phyloP scores from a whole-genome alignment of 2,329 filamentous ascomycete genomes.

The Cordyceps militaris region DNA sequence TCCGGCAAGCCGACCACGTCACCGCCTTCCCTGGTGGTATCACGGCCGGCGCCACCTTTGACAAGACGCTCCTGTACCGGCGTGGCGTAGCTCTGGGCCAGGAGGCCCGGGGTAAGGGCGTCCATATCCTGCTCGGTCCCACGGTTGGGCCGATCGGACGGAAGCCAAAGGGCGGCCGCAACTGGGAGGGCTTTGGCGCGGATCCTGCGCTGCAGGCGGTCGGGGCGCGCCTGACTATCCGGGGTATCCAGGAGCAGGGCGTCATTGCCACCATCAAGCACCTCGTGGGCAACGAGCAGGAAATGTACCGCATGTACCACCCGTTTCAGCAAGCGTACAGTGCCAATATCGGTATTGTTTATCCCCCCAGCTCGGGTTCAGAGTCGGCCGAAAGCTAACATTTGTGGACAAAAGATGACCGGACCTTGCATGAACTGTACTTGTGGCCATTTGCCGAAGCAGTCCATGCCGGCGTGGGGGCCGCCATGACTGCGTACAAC shows the following conservation, averaged over 20 bases:
- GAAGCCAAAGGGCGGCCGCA: slow-evolving; percentile 65
- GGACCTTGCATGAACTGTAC: slow-evolving; percentile 69
- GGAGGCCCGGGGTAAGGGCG: slow-evolving; percentile 67
- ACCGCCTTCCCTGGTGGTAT: slow-evolving; percentile 77
- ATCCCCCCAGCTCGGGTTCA: neutral
- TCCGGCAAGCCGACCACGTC: slow-evolving; percentile 66
- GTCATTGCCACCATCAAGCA: slow-evolving; percentile 52
- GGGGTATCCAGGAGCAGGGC: slow-evolving; percentile 55
- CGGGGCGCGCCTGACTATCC: slow-evolving; percentile 71
- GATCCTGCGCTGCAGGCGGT: slow-evolving; percentile 71
- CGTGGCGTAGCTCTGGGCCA: slow-evolving; percentile 61
- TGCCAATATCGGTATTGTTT: slow-evolving; percentile 65
- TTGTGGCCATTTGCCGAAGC: slow-evolving; percentile 81
- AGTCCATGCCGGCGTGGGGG: slow-evolving; percentile 71
- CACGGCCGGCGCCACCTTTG: slow-evolving; percentile 66
- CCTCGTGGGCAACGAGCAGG: slow-evolving; percentile 49
- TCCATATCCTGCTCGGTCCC: slow-evolving; percentile 65
- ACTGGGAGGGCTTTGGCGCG: slow-evolving; percentile 67
- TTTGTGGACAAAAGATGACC: slow-evolving; percentile 46
- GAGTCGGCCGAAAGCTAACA: neutral
- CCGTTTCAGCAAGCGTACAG: slow-evolving; percentile 48
- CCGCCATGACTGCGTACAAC: slow-evolving; percentile 84
- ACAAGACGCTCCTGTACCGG: slow-evolving; percentile 63
- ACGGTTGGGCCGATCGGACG: slow-evolving; percentile 64
- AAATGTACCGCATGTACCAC: slow-evolving; percentile 59